phyloP scores from a whole-genome alignment of 2,329 filamentous ascomycete species.

The Aureobasidium melanogenum region DNA sequence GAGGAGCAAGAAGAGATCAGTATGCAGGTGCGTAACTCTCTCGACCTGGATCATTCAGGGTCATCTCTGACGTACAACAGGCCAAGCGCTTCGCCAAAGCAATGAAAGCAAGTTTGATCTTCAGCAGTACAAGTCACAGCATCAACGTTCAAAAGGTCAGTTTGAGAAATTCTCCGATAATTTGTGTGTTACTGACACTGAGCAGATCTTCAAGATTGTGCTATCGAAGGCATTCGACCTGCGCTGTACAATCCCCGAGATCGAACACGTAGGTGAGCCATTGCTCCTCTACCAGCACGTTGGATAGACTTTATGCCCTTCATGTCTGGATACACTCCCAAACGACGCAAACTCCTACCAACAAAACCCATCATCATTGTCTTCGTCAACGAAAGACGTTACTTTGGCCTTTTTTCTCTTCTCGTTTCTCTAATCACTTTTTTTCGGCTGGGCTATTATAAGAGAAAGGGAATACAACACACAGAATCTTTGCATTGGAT shows the following conservation, averaged over 20 bases:
- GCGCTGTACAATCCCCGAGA: conserved; percentile 98
- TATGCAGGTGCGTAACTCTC: conserved; percentile 60
- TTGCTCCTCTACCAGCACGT: conserved; percentile 68
- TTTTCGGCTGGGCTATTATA: conserved; percentile 1
- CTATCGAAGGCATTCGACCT: conserved; percentile 97
- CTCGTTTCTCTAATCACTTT: not conserved
- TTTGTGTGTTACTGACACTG: not conserved
- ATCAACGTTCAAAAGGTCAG: conserved; percentile 97
- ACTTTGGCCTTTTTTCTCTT: not conserved
- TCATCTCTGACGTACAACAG: conserved; percentile 35
- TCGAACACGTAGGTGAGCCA: conserved; percentile 95
- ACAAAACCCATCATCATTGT: not conserved
- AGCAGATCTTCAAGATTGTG: conserved; percentile 97
- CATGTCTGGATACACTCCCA: too few species aligned
- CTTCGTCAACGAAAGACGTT: not conserved
- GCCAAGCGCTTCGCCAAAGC: conserved; percentile 94
- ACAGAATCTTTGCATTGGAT: conserved; percentile 8
- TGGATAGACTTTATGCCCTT: conserved; percentile 17
- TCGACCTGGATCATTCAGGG: not conserved
- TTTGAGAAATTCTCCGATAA: not conserved
- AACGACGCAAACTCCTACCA: not conserved
- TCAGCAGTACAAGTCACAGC: conserved; percentile 97
- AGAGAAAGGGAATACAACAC: conserved; percentile 4
- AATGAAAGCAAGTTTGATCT: conserved; percentile 95
- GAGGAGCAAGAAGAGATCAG: conserved; percentile 99